phyloP scores from a whole-genome alignment of 2,329 filamentous ascomycete genomes.

The Westerdykella ornata region DNA sequence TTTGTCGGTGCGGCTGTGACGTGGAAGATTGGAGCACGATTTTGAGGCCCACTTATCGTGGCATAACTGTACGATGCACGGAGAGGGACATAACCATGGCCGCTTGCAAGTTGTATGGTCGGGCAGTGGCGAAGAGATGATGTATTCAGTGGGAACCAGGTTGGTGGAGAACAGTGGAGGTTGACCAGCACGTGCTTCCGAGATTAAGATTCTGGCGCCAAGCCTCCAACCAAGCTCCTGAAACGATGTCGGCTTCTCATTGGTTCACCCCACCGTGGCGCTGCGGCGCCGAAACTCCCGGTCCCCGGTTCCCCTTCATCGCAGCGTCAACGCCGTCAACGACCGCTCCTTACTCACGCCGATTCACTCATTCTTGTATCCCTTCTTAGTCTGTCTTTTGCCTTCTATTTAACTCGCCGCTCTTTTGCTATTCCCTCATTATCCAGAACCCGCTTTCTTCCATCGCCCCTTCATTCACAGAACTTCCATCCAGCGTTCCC shows the following conservation, averaged over 20 bases:
- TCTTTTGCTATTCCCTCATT: conserved; percentile 5
- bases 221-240: conserved; percentile 1
- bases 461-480: background rate
- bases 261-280: conserved; percentile 2
- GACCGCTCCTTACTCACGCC: conserved; percentile 7
- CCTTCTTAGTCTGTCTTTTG: conserved; percentile 7
- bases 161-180: too few species aligned
- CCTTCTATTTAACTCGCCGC: conserved; percentile 13
- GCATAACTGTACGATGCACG: too few species aligned
- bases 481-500: background rate
- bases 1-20: too few species aligned
- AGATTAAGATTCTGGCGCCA: too few species aligned
- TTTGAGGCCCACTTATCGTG: too few species aligned
- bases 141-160: too few species aligned
- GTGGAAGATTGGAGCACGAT: too few species aligned
- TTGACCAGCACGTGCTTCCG: too few species aligned
- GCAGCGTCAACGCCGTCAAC: conserved; percentile 8
- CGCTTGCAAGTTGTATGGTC: too few species aligned
- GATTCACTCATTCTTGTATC: conserved; percentile 21
- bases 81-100: too few species aligned
- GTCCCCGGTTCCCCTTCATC: conserved; percentile 40
- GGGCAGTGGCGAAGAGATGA: too few species aligned
- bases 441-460: conserved; percentile 4
- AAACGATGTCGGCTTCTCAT: conserved; percentile 1
- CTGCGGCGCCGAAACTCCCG: conserved; percentile 1